Percentiles rank a stretch among this genome's conserved stretches.
These are phyloP conservation scores for Prunus kanzakura DNA, from an alignment of 306 rosid genomes.

Conservation along the genomic window DNA sequence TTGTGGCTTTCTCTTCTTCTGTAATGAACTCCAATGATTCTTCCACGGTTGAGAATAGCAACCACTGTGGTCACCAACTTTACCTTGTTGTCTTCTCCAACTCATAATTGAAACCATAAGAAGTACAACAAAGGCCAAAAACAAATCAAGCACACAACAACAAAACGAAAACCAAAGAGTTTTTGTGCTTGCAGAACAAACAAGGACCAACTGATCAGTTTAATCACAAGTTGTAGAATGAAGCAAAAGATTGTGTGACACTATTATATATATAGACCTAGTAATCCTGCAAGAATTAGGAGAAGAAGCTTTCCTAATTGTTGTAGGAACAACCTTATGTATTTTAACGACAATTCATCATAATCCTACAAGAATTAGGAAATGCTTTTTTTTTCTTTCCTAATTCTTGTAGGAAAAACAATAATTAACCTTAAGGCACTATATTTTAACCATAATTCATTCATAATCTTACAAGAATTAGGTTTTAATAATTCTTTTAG, in stretches of 20 bases:
- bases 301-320: background rate
- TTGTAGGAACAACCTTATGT: background rate
- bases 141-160: background rate
- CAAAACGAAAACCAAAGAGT: background rate
- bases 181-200: background rate
- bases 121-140: background rate
- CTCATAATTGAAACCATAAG: slow-evolving; percentile 32
- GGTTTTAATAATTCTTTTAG: no score
- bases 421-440: no score
- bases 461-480: no score
- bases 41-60: no score
- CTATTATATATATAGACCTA: no score
- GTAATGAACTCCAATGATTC: no score
- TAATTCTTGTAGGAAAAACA: background rate
- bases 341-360: no score
- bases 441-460: no score
- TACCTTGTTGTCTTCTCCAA: slow-evolving; percentile 53
- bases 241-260: background rate
- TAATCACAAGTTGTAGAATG: background rate
- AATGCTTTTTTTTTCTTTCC: background rate
- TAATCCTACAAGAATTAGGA: no score
- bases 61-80: background rate
- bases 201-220: background rate
- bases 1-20: background rate
- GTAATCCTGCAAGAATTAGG: background rate